phyloP scores from a whole-genome alignment of 805 yeast genomes.

The Tetrapisispora nanseiensis region DNA sequence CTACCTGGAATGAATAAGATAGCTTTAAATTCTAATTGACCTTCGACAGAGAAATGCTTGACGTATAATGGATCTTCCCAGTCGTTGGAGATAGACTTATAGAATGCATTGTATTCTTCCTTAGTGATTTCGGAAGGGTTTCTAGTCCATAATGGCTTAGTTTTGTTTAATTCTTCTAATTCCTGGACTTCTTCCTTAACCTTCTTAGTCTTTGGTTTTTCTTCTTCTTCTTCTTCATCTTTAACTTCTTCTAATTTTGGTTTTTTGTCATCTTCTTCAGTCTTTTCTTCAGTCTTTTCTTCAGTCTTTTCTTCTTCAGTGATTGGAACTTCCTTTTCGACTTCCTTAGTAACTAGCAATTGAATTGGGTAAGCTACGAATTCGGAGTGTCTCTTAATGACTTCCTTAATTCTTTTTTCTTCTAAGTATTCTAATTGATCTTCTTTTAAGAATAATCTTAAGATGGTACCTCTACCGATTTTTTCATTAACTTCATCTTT shows the following conservation, averaged over 20 bases:
- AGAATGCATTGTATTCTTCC: constrained; percentile 98
- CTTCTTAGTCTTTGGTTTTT: constrained; percentile 73
- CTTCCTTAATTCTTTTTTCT: constrained; percentile 99
- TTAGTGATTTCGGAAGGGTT: constrained; percentile 94
- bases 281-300: constrained; percentile 31
- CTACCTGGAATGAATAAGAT: constrained; percentile 96
- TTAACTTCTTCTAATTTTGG: constrained; percentile 52
- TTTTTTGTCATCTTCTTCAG: constrained; percentile 55
- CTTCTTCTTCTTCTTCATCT: constrained; percentile 59
- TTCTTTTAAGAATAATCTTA: constrained; percentile 94
- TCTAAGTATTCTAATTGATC: constrained; percentile 98
- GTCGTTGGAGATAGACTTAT: constrained; percentile 97
- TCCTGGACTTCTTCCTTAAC: constrained; percentile 89
- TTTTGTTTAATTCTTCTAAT: constrained; percentile 96
- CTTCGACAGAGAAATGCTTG: constrained; percentile 99
- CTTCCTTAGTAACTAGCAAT: constrained; percentile 95
- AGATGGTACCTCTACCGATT: constrained; percentile 88
- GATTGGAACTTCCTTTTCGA: constrained; percentile 92
- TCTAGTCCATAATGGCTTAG: constrained; percentile 99
- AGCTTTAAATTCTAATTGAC: constrained; percentile 98
- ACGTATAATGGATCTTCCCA: constrained; percentile 99
- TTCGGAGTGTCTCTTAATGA: constrained; percentile 98
- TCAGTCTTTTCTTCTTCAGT: constrained; percentile 44
- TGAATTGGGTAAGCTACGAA: constrained; percentile 99
- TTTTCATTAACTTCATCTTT: constrained; percentile 80